phyloP scores from a whole-genome alignment of 805 yeast genomes.

The Maudiozyma bulderi region DNA sequence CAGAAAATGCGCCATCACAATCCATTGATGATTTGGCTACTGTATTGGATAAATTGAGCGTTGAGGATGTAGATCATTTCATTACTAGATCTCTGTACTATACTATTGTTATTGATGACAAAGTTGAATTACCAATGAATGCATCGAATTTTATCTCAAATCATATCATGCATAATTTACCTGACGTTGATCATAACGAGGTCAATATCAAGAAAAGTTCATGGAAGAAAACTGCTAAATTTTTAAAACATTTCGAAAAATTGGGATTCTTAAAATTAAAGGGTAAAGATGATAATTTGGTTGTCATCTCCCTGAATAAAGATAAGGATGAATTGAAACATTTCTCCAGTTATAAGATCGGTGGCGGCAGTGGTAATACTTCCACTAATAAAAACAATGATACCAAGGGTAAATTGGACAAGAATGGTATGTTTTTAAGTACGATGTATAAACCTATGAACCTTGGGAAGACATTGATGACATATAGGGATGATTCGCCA shows the following conservation, averaged over 20 bases:
- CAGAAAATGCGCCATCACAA: conserved; percentile 1
- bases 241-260: conserved; percentile 79
- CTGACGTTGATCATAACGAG: conserved; percentile 44
- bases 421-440: conserved; percentile 25
- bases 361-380: conserved; percentile 5
- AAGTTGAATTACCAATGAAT: conserved; percentile 53
- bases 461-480: conserved; percentile 33
- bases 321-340: conserved; percentile 41
- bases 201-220: conserved; percentile 68
- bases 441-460: conserved; percentile 49
- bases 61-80: conserved; percentile 65
- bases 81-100: conserved; percentile 64
- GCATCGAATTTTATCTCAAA: conserved; percentile 70
- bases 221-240: conserved; percentile 85
- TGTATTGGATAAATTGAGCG: conserved; percentile 33
- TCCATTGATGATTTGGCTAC: conserved; percentile 29
- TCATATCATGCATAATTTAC: conserved; percentile 62
- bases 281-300: conserved; percentile 77
- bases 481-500: conserved; percentile 34
- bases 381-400: conserved; percentile 6
- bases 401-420: conserved; percentile 8
- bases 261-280: conserved; percentile 55
- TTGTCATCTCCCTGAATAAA: conserved; percentile 42
- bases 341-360: conserved; percentile 55
- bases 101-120: conserved; percentile 45